Evolutionary conservation across 2,329 filamentous ascomycete genomes (phyloP).

Genomic region (Verticillium zaregamsianum): DNA sequence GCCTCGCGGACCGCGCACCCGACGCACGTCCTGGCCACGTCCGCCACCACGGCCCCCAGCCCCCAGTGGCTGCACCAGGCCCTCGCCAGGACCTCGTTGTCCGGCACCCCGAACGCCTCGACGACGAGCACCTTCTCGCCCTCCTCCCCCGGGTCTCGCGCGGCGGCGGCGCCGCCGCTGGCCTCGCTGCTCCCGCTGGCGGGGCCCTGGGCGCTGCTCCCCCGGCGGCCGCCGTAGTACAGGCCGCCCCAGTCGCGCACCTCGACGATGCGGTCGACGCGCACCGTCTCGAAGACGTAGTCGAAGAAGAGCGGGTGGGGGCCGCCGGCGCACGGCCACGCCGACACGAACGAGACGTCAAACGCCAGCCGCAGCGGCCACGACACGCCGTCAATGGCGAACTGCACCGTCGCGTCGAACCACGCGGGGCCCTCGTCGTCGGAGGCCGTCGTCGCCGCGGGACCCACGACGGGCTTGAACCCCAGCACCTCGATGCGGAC

Average conservation of each 20-base stretch:
- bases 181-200: slow-evolving; percentile 1
- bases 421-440: slow-evolving; percentile 31
- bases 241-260: slow-evolving; percentile 61
- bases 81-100: slow-evolving; percentile 72
- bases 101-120: slow-evolving; percentile 67
- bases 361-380: slow-evolving; percentile 61
- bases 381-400: slow-evolving; percentile 58
- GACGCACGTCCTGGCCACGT: slow-evolving; percentile 66
- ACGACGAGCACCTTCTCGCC: slow-evolving; percentile 66
- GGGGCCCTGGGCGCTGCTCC: slow-evolving; percentile 7
- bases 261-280: slow-evolving; percentile 61
- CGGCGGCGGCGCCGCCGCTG: neutral
- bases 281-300: slow-evolving; percentile 56
- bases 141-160: slow-evolving; percentile 30
- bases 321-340: slow-evolving; percentile 59
- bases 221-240: slow-evolving; percentile 18
- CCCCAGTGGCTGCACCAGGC: slow-evolving; percentile 78
- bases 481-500: slow-evolving; percentile 67
- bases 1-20: slow-evolving; percentile 72
- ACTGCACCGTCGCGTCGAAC: slow-evolving; percentile 59
- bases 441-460: neutral
- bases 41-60: slow-evolving; percentile 65
- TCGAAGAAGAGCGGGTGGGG: slow-evolving; percentile 71
- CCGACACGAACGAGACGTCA: slow-evolving; percentile 62
- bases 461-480: slow-evolving; percentile 43